Evolutionary conservation across 306 rosid species (phyloP), one percentile per base, ranked within the genome.

Genomic region (Ochetophila trinervis): DNA sequence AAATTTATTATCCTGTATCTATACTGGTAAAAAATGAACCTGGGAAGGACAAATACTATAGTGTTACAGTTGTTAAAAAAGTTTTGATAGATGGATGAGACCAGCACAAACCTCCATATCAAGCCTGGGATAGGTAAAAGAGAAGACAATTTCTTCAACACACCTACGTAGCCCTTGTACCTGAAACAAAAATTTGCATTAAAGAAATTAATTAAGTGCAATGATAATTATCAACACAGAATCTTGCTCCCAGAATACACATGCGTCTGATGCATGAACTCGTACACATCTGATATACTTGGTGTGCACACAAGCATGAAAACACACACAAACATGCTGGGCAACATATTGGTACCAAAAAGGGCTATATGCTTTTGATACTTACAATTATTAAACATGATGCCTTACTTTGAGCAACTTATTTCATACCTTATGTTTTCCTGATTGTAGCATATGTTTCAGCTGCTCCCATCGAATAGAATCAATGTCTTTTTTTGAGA

Each of bases 111-210:
- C 97, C 97, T 86, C 95, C 89, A 82, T 84, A 67, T 91, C 95
- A 22, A 91, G 95, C 82, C 97, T 77, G 42, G 97, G 97, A 73
- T 86, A 91, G 69, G 95, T 86, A 81, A 63, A 84, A 65, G 72
- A 86, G 80, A 91, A 91, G 63, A 88, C 93, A 65, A 91, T 88
- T 79, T 91, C 97, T 78, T 91, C 92, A 53, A 91, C 82, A 1
- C 88, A 84, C 61, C 83, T 79, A n/a, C 88, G 86, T 70, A 80
- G 66, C 36, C 86, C 95, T 65, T 75, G 89, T 65, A 75, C 70
- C 91, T 80, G 73, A 65, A 54, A 72, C 40, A 74, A 62, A 50
- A 15, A 2, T 2, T 2, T 2, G 21, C 21, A n/a, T 50, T 18
- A 16, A n/a, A 50, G 19, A 50, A 50, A 50, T 50, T 50, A 16